phyloP scores from a whole-genome alignment of 352 stramenopile genomes.

The Albugo laibachii region DNA sequence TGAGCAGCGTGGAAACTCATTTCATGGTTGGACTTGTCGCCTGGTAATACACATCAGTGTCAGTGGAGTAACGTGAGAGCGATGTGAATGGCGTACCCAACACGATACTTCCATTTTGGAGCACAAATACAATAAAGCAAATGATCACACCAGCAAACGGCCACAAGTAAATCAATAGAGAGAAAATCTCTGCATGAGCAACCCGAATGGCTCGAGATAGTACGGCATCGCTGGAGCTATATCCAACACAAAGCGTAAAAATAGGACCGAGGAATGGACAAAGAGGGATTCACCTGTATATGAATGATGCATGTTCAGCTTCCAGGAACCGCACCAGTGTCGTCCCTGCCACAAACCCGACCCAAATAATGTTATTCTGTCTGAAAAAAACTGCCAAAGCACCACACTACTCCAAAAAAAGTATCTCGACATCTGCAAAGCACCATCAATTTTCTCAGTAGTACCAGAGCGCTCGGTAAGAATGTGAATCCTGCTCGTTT shows the following conservation, averaged over 20 bases:
- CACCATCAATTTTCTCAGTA: background rate
- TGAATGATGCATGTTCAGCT: conserved; percentile 29
- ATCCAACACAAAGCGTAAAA: no score
- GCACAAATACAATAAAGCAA: conserved; percentile 34
- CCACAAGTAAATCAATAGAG: conserved; percentile 41
- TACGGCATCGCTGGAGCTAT: no score
- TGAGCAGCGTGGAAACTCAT: conserved; percentile 48
- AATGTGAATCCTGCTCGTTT: conserved; percentile 17
- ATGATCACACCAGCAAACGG: conserved; percentile 37
- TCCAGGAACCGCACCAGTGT: conserved; percentile 50
- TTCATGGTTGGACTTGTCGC: conserved; percentile 73
- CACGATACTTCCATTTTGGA: conserved; percentile 62
- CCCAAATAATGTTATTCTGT: conserved; percentile 85
- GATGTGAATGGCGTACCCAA: conserved; percentile 23
- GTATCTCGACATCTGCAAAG: no score
- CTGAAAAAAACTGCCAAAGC: conserved; percentile 62
- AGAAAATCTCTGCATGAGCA: conserved; percentile 9
- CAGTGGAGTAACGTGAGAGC: background rate
- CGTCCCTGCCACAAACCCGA: conserved; percentile 64
- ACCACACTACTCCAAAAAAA: conserved; percentile 20
- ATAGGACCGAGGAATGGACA: background rate
- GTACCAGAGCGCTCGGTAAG: conserved; percentile 37
- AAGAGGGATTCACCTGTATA: conserved; percentile 34
- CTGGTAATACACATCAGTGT: conserved; percentile 10
- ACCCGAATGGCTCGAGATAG: no score